Percentiles rank a stretch among this genome's conserved stretches.
phyloP scores from a whole-genome alignment of 2,329 filamentous ascomycete genomes.

The Biscogniauxia marginata region DNA sequence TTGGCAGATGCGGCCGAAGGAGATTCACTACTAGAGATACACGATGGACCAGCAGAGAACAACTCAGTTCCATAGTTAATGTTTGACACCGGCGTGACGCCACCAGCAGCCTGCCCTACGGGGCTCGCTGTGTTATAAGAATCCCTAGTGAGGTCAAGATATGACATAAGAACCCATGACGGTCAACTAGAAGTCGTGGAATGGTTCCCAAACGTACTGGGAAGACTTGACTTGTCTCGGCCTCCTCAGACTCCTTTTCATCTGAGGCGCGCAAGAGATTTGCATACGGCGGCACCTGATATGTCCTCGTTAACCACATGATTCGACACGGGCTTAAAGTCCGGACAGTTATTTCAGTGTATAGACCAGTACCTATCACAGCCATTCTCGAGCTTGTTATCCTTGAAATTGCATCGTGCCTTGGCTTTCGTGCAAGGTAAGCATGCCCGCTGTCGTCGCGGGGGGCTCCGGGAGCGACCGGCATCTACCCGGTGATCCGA shows the following conservation, averaged over 20 bases:
- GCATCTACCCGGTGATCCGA: not conserved
- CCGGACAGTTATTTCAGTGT: not conserved
- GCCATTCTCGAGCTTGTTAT: slow-evolving; percentile 20
- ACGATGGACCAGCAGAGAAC: not conserved
- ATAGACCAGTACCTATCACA: slow-evolving; percentile 25
- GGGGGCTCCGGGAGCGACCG: slow-evolving; percentile 22
- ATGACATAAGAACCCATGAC: not conserved
- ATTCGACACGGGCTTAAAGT: too few species aligned
- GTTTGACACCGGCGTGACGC: not conserved
- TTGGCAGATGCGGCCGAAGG: not conserved
- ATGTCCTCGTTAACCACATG: not conserved
- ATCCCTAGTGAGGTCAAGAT: not conserved
- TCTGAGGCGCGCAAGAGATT: slow-evolving; percentile 26
- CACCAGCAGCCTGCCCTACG: too few species aligned
- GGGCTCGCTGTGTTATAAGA: not conserved
- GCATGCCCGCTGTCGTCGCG: slow-evolving; percentile 29
- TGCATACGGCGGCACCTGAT: slow-evolving; percentile 26
- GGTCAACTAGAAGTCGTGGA: not conserved
- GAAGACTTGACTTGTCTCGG: slow-evolving; percentile 27
- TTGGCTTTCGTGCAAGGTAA: slow-evolving; percentile 30
- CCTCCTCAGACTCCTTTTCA: slow-evolving; percentile 28
- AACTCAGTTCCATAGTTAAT: not conserved
- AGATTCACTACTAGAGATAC: not conserved
- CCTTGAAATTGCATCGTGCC: slow-evolving; percentile 29
- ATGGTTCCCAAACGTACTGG: slow-evolving; percentile 13